Conservation (phyloP, 2,329 filamentous ascomycete species). For the Sphaceloma murrayae region DNA sequence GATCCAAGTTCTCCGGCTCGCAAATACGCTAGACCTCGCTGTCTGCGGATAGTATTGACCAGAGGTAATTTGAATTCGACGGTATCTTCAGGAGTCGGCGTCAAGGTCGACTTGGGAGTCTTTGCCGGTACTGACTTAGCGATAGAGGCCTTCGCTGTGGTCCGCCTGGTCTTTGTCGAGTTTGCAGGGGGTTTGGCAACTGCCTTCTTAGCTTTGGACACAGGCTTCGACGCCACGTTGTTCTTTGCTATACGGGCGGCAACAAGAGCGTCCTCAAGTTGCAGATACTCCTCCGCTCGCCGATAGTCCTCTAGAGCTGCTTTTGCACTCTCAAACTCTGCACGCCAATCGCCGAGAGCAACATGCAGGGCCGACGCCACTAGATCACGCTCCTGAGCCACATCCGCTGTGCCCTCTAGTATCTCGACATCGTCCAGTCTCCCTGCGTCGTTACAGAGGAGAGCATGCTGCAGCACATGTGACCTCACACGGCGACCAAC, state of each 20-base stretch:
- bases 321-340: not conserved
- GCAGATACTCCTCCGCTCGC: not conserved
- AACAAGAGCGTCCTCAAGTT: not conserved
- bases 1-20: constrained; percentile 5
- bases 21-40: constrained; percentile 14
- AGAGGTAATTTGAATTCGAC: no score
- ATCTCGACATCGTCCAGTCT: not conserved
- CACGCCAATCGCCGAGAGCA: constrained; percentile 9
- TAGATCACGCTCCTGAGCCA: not conserved
- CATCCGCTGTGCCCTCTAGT: not conserved
- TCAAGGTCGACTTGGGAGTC: no score
- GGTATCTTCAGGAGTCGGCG: no score
- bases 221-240: no score
- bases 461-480: not conserved
- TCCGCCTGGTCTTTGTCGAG: not conserved
- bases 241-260: not conserved
- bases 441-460: not conserved
- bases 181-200: not conserved
- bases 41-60: no score
- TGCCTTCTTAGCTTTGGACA: not conserved
- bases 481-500: not conserved
- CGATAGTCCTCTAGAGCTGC: constrained; percentile 5
- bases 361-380: not conserved
- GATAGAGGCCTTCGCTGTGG: not conserved
- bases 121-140: not conserved